Percentiles rank a stretch among this genome's conserved stretches.
phyloP scores from a whole-genome alignment of 805 yeast genomes.

The Cyberlindnera suaveolens region DNA sequence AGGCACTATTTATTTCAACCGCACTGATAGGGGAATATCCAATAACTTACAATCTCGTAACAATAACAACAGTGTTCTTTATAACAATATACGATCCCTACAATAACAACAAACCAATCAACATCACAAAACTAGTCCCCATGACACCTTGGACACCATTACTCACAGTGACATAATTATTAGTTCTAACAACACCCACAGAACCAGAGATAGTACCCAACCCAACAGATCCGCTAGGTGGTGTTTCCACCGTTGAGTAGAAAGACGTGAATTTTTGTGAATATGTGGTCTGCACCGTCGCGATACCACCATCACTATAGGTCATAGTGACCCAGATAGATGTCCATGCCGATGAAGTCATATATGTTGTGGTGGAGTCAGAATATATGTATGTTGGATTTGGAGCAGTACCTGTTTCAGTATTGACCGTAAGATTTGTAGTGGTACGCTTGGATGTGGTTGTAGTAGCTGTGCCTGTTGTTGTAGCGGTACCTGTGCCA shows the following conservation, averaged over 20 bases:
- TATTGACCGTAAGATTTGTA: constrained; percentile 14
- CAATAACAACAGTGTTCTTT: neutral
- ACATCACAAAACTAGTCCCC: constrained; percentile 14
- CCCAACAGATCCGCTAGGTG: constrained; percentile 67
- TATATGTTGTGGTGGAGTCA: constrained; percentile 24
- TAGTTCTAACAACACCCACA: constrained; percentile 55
- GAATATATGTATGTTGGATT: constrained; percentile 26
- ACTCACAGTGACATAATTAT: constrained; percentile 32
- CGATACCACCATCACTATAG: constrained; percentile 38
- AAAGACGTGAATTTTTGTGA: constrained; percentile 46
- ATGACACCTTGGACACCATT: constrained; percentile 8
- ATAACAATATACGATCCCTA: constrained; percentile 1
- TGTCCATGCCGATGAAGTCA: constrained; percentile 26
- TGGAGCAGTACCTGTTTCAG: constrained; percentile 5
- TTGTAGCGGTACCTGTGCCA: constrained; percentile 5
- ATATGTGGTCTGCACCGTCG: constrained; percentile 43
- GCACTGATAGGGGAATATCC: too few relatives aligned
- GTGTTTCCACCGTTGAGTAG: constrained; percentile 40
- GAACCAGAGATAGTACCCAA: constrained; percentile 67
- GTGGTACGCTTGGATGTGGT: constrained; percentile 17
- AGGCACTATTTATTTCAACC: neutral
- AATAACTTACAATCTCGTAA: neutral
- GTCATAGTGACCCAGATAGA: constrained; percentile 49
- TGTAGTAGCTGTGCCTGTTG: constrained; percentile 11
- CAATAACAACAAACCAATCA: constrained; percentile 14